Conservation (phyloP, 1,284 basidiomycete species). For the Sutorius eximius region DNA sequence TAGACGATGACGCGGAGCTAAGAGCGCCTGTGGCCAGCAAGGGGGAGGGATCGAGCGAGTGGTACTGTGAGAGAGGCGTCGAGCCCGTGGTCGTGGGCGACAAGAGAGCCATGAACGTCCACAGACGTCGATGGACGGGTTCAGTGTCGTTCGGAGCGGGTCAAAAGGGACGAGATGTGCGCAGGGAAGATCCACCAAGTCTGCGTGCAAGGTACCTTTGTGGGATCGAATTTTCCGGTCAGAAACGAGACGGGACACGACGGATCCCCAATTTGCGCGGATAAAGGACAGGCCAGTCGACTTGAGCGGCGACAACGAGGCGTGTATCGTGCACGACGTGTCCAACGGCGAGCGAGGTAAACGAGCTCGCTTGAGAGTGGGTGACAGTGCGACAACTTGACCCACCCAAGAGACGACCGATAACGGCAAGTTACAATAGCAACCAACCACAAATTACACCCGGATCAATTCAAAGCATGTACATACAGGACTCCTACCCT, state of each 20-base stretch:
- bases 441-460: conserved; percentile 10
- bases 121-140: not conserved
- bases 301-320: not conserved
- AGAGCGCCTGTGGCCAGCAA: conserved; percentile 37
- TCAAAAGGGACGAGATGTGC: conserved; percentile 8
- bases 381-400: conserved; percentile 6
- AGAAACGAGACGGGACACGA: conserved; percentile 47
- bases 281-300: conserved; percentile 1
- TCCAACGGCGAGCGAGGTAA: conserved; percentile 8
- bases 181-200: conserved; percentile 53
- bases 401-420: not conserved
- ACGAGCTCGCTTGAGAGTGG: not conserved
- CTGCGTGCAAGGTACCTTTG: conserved; percentile 43
- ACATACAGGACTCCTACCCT: not conserved
- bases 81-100: conserved; percentile 27
- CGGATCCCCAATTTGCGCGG: conserved; percentile 42
- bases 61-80: conserved; percentile 36
- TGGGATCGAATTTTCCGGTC: conserved; percentile 33
- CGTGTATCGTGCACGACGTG: conserved; percentile 19
- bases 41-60: conserved; percentile 39
- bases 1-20: conserved; percentile 50
- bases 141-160: conserved; percentile 11
- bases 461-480: not conserved
- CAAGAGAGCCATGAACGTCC: conserved; percentile 27
- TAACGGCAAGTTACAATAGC: conserved; percentile 28